Conservation (phyloP, 495 filamentous ascomycete species). For the Thozetella sp. region DNA sequence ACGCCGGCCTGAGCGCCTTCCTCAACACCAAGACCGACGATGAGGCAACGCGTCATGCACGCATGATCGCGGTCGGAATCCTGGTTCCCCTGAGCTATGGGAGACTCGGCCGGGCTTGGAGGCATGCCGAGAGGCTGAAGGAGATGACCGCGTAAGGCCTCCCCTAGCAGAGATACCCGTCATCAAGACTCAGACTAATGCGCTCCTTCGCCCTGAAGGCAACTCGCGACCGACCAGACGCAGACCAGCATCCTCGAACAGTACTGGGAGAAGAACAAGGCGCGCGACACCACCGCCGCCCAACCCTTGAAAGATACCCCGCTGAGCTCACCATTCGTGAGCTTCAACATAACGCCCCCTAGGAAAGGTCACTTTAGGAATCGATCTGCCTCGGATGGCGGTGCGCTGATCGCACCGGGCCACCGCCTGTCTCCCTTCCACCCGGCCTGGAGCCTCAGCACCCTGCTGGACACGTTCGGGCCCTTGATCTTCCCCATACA, state of each 20-base stretch:
- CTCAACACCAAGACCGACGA: slow-evolving; percentile 78
- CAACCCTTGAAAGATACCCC: slow-evolving; percentile 57
- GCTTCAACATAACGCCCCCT: slow-evolving; percentile 26
- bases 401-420: slow-evolving; percentile 63
- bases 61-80: slow-evolving; percentile 89
- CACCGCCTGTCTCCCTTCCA: slow-evolving; percentile 78
- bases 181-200: slow-evolving; percentile 29
- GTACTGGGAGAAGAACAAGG: slow-evolving; percentile 75
- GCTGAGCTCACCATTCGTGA: slow-evolving; percentile 49
- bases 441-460: slow-evolving; percentile 79
- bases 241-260: slow-evolving; percentile 67
- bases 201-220: slow-evolving; percentile 25
- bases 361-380: slow-evolving; percentile 49
- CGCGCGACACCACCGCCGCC: slow-evolving; percentile 44
- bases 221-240: slow-evolving; percentile 52
- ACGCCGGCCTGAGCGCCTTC: slow-evolving; percentile 93
- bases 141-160: slow-evolving; percentile 66
- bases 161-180: neutral
- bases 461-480: slow-evolving; percentile 80
- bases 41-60: slow-evolving; percentile 79
- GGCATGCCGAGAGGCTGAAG: slow-evolving; percentile 77
- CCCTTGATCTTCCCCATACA: slow-evolving; percentile 90
- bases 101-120: slow-evolving; percentile 86
- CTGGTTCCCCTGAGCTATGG: slow-evolving; percentile 87
- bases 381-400: slow-evolving; percentile 62